A percentile compares a stretch with the other conserved stretches of the same genome.
These are phyloP conservation scores for Ogataea trehalophila DNA, from an alignment of 805 yeast genomes.

Conservation along the genomic window DNA sequence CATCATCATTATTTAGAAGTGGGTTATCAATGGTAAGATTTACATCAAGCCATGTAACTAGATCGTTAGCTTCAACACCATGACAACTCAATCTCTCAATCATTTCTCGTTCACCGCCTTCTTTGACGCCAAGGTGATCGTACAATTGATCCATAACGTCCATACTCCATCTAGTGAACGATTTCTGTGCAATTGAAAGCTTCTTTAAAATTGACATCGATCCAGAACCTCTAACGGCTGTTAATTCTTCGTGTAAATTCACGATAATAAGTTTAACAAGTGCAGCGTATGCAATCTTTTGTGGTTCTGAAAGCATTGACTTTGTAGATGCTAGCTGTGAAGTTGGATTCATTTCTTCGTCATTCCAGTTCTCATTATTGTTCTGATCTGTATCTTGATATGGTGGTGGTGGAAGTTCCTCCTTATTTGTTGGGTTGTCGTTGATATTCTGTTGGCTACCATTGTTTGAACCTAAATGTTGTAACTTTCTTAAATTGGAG, in stretches of 20 bases:
- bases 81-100: constrained; percentile 81
- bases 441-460: constrained; percentile 24
- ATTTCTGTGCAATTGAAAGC: constrained; percentile 64
- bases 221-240: constrained; percentile 50
- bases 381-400: background rate
- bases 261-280: constrained; percentile 69
- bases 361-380: background rate
- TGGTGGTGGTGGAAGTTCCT: constrained; percentile 10
- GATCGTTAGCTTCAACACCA: constrained; percentile 71
- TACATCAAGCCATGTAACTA: constrained; percentile 52
- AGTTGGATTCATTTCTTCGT: constrained; percentile 40
- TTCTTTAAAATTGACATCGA: constrained; percentile 51
- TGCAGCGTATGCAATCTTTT: constrained; percentile 89
- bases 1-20: constrained; percentile 22
- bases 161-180: constrained; percentile 81
- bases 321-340: constrained; percentile 77
- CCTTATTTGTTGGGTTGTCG: constrained; percentile 26
- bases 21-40: constrained; percentile 47
- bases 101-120: constrained; percentile 74
- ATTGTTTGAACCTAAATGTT: constrained; percentile 13
- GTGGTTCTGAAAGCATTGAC: constrained; percentile 73
- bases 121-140: constrained; percentile 69
- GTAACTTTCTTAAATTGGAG: constrained; percentile 29
- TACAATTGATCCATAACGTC: constrained; percentile 67
- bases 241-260: constrained; percentile 78